These are phyloP conservation scores for Picochlorum sp. DNA, from an alignment of 139 green algal genomes.

Conservation along the genomic window DNA sequence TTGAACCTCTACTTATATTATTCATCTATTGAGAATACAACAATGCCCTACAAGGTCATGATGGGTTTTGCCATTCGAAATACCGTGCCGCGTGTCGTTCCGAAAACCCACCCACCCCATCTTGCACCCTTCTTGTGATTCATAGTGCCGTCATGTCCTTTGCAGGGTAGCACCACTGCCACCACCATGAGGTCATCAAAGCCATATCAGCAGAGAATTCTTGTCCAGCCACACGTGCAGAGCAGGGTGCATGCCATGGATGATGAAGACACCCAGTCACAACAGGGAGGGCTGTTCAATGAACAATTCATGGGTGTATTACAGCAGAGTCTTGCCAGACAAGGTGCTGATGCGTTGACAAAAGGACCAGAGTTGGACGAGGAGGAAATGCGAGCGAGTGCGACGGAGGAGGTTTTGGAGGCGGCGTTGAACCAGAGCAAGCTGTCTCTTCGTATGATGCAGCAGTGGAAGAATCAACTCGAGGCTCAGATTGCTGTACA, in stretches of 20 bases:
- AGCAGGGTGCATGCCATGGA: background rate
- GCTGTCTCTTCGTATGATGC: background rate
- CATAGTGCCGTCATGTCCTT: too few relatives aligned
- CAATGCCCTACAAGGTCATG: too few relatives aligned
- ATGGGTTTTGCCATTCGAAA: too few relatives aligned
- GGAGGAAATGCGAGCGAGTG: slow-evolving; percentile 2
- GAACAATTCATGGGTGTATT: slow-evolving; percentile 10
- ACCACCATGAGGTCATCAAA: too few relatives aligned
- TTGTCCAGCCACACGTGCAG: too few relatives aligned
- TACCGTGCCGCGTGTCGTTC: too few relatives aligned
- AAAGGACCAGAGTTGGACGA: background rate
- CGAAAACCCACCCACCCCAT: too few relatives aligned
- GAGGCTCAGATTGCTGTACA: slow-evolving; percentile 12
- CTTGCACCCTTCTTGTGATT: too few relatives aligned
- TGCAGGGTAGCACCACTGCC: too few relatives aligned
- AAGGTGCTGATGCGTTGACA: slow-evolving; percentile 18
- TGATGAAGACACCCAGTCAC: background rate
- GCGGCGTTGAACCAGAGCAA: slow-evolving; percentile 8
- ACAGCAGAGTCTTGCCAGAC: slow-evolving; percentile 19
- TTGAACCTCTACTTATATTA: too few relatives aligned
- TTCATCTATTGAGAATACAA: too few relatives aligned
- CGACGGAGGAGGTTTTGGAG: slow-evolving; percentile 8
- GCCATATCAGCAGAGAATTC: too few relatives aligned
- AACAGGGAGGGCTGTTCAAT: background rate
- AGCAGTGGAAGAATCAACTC: slow-evolving; percentile 6